phyloP scores from a whole-genome alignment of 345 rosid genomes.

The Rhizophora mangle region DNA sequence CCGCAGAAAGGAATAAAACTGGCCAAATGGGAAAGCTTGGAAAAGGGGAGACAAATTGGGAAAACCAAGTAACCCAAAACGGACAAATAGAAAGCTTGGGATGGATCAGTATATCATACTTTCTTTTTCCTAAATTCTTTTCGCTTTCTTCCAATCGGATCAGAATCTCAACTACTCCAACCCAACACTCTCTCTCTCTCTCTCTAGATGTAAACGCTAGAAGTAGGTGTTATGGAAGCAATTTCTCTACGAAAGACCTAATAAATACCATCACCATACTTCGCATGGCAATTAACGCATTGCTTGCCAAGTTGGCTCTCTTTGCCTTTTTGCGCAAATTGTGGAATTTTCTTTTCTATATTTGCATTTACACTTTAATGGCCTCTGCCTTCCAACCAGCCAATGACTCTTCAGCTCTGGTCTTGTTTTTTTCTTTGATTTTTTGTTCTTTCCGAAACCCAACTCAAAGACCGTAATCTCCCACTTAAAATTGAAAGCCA shows the following conservation, averaged over 20 bases:
- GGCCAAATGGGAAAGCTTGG: background rate
- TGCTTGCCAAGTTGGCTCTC: conserved; percentile 24
- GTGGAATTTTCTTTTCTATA: conserved; percentile 2
- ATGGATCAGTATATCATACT: conserved; percentile 31
- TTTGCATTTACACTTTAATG: too few species aligned
- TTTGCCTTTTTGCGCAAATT: conserved; percentile 17
- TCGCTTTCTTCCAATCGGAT: conserved; percentile 17
- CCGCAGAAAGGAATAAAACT: too few species aligned
- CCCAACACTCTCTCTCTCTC: conserved; percentile 2
- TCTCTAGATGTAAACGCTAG: background rate
- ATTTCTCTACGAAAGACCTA: conserved; percentile 14
- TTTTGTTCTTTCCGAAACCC: too few species aligned
- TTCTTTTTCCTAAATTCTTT: conserved; percentile 13
- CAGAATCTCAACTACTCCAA: conserved; percentile 50
- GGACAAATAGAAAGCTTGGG: conserved; percentile 36
- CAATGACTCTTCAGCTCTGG: too few species aligned
- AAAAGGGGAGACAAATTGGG: conserved; percentile 26
- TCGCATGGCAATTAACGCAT: background rate
- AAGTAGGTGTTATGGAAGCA: conserved; percentile 24
- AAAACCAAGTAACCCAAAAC: conserved; percentile 45
- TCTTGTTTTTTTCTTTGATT: too few species aligned
- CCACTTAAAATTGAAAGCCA: too few species aligned
- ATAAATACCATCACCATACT: conserved; percentile 1
- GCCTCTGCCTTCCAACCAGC: too few species aligned
- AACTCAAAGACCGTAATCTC: too few species aligned